These are phyloP conservation scores for Aspergillus fijiensis DNA, from an alignment of 2,329 filamentous ascomycete species.

Conservation along the genomic window DNA sequence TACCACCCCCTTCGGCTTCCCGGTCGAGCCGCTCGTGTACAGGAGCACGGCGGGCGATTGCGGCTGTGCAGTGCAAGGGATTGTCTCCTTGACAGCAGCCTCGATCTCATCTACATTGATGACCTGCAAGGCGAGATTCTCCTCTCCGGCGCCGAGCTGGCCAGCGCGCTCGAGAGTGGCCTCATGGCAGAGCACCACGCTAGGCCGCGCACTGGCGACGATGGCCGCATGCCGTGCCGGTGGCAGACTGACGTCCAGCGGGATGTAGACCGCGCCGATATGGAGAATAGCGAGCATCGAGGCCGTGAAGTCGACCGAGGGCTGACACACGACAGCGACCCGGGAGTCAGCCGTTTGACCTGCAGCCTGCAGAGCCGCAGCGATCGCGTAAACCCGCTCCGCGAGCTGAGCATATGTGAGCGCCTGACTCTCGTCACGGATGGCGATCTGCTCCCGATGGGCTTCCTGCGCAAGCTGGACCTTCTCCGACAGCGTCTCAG, in stretches of 20 bases:
- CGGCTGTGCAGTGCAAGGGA: no score
- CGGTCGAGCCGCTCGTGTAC: slow-evolving; percentile 9
- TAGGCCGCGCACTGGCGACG: no score
- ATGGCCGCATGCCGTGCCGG: not conserved
- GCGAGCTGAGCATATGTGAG: not conserved
- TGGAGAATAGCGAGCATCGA: slow-evolving; percentile 8
- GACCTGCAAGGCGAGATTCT: not conserved
- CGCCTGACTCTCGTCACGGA: not conserved
- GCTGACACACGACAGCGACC: slow-evolving; percentile 16
- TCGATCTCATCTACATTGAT: not conserved
- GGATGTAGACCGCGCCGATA: slow-evolving; percentile 37
- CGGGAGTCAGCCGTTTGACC: not conserved
- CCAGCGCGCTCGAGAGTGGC: not conserved
- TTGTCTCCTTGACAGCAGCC: no score
- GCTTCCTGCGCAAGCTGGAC: no score
- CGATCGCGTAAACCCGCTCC: not conserved
- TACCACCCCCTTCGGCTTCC: slow-evolving; percentile 1
- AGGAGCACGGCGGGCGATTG: not conserved
- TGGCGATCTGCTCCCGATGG: not conserved
- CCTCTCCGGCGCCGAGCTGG: not conserved
- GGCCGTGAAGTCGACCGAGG: not conserved
- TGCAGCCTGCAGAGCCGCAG: slow-evolving; percentile 13
- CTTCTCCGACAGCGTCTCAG: no score
- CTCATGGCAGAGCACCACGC: not conserved
- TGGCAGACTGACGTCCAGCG: slow-evolving; percentile 35